Evolutionary conservation across 225 moss, liverwort and hornwort species (phyloP), one percentile per base, ranked within the genome.

Genomic region (Bryoerythrophyllum caledonicum): DNA sequence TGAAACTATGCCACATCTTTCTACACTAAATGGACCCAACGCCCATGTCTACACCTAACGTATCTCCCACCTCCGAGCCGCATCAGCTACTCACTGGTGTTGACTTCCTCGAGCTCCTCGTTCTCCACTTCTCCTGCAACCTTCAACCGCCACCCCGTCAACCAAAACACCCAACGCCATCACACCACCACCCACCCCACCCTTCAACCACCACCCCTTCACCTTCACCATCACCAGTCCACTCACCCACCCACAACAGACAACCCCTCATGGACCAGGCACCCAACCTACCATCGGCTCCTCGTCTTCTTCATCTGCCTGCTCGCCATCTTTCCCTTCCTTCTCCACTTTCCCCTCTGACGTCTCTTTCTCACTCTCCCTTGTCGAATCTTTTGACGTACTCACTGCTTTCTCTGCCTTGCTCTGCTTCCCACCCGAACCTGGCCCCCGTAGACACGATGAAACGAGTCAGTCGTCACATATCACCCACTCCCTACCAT

Each of bases 61-160:
- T 63, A 4, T 21, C 43, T 43, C 67, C 74, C 55, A 73, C 77
- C 58, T 44, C 48, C 55, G 67, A 35, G 28, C 73, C 76, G 30
- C n/a, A 37, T 86, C 73, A 83, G 68, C 70, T 81, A 78, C 66
- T 80, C 68, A 72, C 74, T 76, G 68, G 41, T 68, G 76, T 85
- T 28, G 75, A 74, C 73, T 46, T 83, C 78, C 73, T 81, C 10
- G 64, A 25, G 51, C 74, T 80, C 56, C 87, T 82, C 44, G 77
- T 85, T 62, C 80, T 87, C 87, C 87, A 82, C 24, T 70, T 88
- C 41, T 88, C 87, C 87, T 88, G 87, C 65, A 53, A 78, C 8
- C 35, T 65, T 71, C 23, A 82, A 78, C 49, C 44, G 69, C 60
- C 54, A 62, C 49, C 23, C 63, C 53, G 62, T 80, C 32, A 58